Evolutionary conservation across 202 grass and related monocot species (phyloP), one percentile per base, ranked within the genome.

Genomic region (Zoysia matrella): DNA sequence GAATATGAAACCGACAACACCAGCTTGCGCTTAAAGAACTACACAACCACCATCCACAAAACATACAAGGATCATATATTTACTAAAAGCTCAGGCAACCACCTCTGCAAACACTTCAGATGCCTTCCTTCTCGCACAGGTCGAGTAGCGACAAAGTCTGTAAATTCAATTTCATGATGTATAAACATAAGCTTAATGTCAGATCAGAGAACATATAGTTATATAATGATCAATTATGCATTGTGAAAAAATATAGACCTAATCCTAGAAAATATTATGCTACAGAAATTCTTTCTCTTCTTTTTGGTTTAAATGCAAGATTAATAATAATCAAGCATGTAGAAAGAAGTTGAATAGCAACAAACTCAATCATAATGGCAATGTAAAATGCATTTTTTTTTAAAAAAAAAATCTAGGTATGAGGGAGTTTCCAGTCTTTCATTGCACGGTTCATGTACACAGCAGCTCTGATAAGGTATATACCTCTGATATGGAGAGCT

Each of bases 401-500:
- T 8, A 49, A 30, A 67, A 46, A 11, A 40, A 74, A 30, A 60
- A 47, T 36, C 5, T 43, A 50, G 43, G 6, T 8, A 61, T 8
- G 46, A 69, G 5, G 43, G 62, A 81, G 47, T 6, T 62, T 7
- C 1, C 60, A 62, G 8, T 62, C 2, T 63, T 44, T 54, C 41
- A 49, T 71, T 64, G 54, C 39, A 47, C 30, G 1, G 73, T 67
- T 11, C 40, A 80, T 41, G 71, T 40, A 22, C 45, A 57, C 40
- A 86, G 41, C 47, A 51, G 55, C 50, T 44, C 30, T 6, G 36
- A 61, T 51, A 68, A 46, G 52, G 8, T 47, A 82, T 39, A 81
- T 90, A 98, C 95, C 95, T 98, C 92, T 57, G 90, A 80, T 65
- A 95, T 98, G 75, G 95, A 98, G 80, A 98, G 95, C 84, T 98